A percentile compares a stretch with the other conserved stretches of the same genome.
Evolutionary conservation across 1,284 basidiomycete species (phyloP).

Genomic region (Rhodotorula sp.): DNA sequence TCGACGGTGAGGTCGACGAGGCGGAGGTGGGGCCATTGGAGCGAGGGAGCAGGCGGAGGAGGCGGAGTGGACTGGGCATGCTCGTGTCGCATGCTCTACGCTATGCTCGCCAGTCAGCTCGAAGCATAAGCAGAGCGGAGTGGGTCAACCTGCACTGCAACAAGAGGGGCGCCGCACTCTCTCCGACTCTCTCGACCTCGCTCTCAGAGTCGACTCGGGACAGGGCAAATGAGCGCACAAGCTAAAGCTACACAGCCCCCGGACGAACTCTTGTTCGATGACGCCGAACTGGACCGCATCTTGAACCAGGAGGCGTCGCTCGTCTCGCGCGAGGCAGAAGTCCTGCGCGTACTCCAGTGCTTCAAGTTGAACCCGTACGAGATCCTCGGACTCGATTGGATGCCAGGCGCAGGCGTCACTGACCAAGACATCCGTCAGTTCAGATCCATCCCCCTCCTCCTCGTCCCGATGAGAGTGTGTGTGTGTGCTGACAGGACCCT

Average conservation of each 20-base stretch:
- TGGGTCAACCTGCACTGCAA: too few species aligned
- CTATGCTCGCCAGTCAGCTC: too few species aligned
- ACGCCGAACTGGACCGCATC: slow-evolving; percentile 39
- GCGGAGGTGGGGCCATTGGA: neutral
- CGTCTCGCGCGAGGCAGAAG: slow-evolving; percentile 42
- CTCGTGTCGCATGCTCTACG: neutral
- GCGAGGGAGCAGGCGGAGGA: neutral
- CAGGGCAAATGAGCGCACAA: too few species aligned
- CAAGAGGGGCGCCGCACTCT: too few species aligned
- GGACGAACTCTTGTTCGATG: slow-evolving; percentile 20
- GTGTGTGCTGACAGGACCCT: too few species aligned
- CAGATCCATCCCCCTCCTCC: neutral
- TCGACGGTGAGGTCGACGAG: slow-evolving; percentile 31
- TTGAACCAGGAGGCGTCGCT: slow-evolving; percentile 38
- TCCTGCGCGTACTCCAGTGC: slow-evolving; percentile 55
- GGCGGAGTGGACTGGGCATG: neutral
- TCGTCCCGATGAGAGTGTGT: neutral
- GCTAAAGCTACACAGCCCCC: neutral
- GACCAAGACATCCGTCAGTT: slow-evolving; percentile 53
- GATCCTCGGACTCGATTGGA: slow-evolving; percentile 55
- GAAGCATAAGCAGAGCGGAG: too few species aligned
- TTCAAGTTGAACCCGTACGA: slow-evolving; percentile 62
- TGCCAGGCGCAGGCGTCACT: slow-evolving; percentile 42
- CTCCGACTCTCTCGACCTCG: too few species aligned
- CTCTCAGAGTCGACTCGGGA: too few species aligned